Conservation (phyloP, 1,139 yeast species). For the Geotrichum bryndzae region DNA sequence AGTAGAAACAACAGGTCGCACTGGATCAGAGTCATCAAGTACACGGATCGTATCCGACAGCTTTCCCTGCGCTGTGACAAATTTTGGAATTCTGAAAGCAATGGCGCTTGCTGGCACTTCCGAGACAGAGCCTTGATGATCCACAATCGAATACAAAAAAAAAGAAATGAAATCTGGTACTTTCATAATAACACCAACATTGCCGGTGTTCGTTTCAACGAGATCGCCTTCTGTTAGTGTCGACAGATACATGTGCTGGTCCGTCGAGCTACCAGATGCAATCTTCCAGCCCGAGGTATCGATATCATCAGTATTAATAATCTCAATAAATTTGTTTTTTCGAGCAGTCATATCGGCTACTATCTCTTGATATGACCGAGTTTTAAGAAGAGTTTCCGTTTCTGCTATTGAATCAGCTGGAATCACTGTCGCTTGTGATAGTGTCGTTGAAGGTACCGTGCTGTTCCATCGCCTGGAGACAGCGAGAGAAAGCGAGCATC, state of each 20-base stretch:
- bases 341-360: slow-evolving; percentile 11
- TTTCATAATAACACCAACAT: slow-evolving; percentile 15
- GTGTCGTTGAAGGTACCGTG: not conserved
- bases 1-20: slow-evolving; percentile 11
- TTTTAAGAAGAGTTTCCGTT: slow-evolving; percentile 1
- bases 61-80: not conserved
- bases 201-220: slow-evolving; percentile 12
- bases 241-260: slow-evolving; percentile 16
- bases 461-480: not conserved
- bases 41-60: slow-evolving; percentile 9
- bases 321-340: slow-evolving; percentile 8
- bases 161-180: slow-evolving; percentile 14
- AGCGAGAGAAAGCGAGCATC: not conserved
- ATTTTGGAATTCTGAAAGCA: slow-evolving; percentile 15
- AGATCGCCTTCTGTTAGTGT: slow-evolving; percentile 15
- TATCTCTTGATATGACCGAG: slow-evolving; percentile 10
- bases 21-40: slow-evolving; percentile 9
- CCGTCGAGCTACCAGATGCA: not conserved
- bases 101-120: slow-evolving; percentile 1
- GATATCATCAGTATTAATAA: slow-evolving; percentile 8
- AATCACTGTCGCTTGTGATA: not conserved
- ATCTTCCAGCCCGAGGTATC: not conserved
- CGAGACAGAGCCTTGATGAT: slow-evolving; percentile 16
- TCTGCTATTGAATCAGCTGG: not conserved
- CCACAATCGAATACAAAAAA: slow-evolving; percentile 11